Evolutionary conservation across 805 yeast genomes (phyloP), one percentile per base, ranked within the genome.

Genomic region (Lipomyces chichibuensis): DNA sequence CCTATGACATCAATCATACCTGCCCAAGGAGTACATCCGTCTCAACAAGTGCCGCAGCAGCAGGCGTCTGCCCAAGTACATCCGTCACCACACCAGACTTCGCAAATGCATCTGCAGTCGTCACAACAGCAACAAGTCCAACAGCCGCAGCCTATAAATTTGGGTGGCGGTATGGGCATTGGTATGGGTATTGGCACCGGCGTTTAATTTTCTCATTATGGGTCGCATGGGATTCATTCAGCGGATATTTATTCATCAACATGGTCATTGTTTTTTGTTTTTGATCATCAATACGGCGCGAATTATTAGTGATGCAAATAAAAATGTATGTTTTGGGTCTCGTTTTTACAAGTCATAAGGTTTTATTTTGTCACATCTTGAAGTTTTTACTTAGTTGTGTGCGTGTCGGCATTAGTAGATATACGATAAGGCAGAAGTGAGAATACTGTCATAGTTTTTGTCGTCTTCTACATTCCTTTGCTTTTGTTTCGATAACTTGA

Each of bases 141-240:
- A 8, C 20, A 43, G 27, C 63, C 39, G 23, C 55, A 52, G 54
- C 39, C 39, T 14, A 39, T 60, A 29, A 51, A 55, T 32, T 55
- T 52, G 46, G 60, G 60, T 20, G 39, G n/a, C 2, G 39, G 58
- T 9, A 65, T 65, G 59, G 65, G 66, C 14, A 49, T 65, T 27
- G 65, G 67, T 9, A 58, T 62, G 58, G 52, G 58, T 25, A 51
- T 65, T 6, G 65, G 65, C 23, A 65, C 58, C 23, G 65, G 65
- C 46, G 52, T 61, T 8, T 56, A 62, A 46, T 2, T 57, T 59
- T 43, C 51, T 35, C 39, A 53, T 66, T 23, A 59, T 59, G 23
- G 43, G 43, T 29, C 33, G 23, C 35, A 51, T 49, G 32, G 13
- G 32, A n/a, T 58, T 43, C 54, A 46, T 57, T 23, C 39, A 33